Evolutionary conservation across 768 basidiomycete genomes (phyloP), one percentile per base, ranked within the genome.

Genomic region (Agrocybe chaxingu): DNA sequence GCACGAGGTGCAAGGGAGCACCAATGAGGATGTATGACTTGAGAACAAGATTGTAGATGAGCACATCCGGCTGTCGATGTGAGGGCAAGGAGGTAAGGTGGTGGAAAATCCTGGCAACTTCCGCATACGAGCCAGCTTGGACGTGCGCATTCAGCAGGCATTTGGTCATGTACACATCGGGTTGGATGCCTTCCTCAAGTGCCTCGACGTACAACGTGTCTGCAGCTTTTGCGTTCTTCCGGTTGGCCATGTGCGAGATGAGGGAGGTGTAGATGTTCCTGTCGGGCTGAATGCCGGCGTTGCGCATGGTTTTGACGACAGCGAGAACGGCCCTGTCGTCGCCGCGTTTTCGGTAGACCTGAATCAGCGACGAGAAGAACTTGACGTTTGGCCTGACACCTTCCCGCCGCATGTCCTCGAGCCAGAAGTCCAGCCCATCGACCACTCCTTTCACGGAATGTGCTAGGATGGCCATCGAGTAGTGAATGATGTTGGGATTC

Each of bases 21-120:
- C 88, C 91, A 33, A 90, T 78, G 42, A 87, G 72, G 47, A 96
- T 80, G 60, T 91, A 88, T 2, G 92, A 91, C 66, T 90, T 91
- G 57, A 96, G 70, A 19, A 97, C 75, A 19, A 82, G 82, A 65
- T 92, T 92, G 66, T 83, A 85, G 45, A 86, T 75, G 43, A 82
- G 77, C 61, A 87, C 76, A 37, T 78, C 71, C 35, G 83, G 69
- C 45, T 70, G 64, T 37, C 70, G 62, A 47, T 70, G 66, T 47
- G 57, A 43, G 8, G 62, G 60, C 29, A 71, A 62, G 33, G 69
- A 57, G 34, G 67, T 65, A 40, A 91, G 69, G 55, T 79, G 82
- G 55, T 86, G 80, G 60, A 87, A 96, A 9, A 82, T 70, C 18
- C 79, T 75, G 50, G 92, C 75, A 13, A 86, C 91, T 19, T 84